Percentiles rank a stretch among this genome's conserved stretches.
phyloP scores from a whole-genome alignment of 768 basidiomycete genomes.

The Pisolithus albus region DNA sequence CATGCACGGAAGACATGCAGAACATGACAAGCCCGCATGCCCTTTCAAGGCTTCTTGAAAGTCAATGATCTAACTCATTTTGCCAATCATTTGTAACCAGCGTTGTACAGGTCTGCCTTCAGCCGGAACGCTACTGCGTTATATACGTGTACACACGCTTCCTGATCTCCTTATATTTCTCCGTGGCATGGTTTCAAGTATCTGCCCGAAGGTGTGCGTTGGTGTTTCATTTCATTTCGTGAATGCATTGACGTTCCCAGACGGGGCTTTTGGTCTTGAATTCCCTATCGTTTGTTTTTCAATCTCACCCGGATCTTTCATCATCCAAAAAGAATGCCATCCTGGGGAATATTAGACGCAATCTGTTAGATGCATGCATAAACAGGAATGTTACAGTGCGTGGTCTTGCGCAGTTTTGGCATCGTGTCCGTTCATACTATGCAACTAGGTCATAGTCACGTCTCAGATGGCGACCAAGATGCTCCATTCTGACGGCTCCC shows the following conservation, averaged over 20 bases:
- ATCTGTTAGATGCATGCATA: slow-evolving; percentile 43
- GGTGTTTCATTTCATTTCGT: slow-evolving; percentile 7
- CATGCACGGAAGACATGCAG: slow-evolving; percentile 37
- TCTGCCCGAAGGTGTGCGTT: slow-evolving; percentile 42
- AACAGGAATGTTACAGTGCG: slow-evolving; percentile 45
- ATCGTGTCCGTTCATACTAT: slow-evolving; percentile 4
- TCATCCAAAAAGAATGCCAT: slow-evolving; percentile 34
- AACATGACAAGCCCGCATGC: slow-evolving; percentile 37
- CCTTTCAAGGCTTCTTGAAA: slow-evolving; percentile 25
- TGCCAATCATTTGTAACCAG: slow-evolving; percentile 1
- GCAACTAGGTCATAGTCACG: slow-evolving; percentile 45
- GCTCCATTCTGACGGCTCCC: slow-evolving; percentile 53
- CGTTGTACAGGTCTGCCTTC: slow-evolving; percentile 39
- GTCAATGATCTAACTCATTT: slow-evolving; percentile 14
- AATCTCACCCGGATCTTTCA: slow-evolving; percentile 37
- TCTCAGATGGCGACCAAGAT: slow-evolving; percentile 68
- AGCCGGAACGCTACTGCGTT: slow-evolving; percentile 16
- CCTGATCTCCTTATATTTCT: slow-evolving; percentile 55
- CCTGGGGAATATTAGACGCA: slow-evolving; percentile 47
- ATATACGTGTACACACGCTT: slow-evolving; percentile 35
- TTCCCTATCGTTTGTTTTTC: slow-evolving; percentile 64
- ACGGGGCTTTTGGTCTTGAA: slow-evolving; percentile 56
- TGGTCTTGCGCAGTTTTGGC: slow-evolving; percentile 1
- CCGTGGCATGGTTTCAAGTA: slow-evolving; percentile 42
- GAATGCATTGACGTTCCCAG: slow-evolving; percentile 29